Conservation (phyloP, 305 asterid species). For the Striga hermonthica region DNA sequence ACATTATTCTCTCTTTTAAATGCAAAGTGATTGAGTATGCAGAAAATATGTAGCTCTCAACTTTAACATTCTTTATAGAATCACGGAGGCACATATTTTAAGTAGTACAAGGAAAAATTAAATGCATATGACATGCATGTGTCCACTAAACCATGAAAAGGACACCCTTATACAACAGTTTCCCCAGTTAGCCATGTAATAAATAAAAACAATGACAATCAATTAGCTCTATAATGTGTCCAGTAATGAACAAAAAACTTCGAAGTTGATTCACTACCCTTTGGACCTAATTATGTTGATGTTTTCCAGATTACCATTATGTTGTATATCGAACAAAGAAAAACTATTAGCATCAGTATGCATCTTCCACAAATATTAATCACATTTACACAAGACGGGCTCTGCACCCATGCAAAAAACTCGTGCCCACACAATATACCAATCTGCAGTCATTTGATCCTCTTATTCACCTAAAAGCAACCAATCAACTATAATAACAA, state of each 20-base stretch:
- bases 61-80: neutral
- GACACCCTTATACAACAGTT: too few relatives aligned
- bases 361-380: neutral
- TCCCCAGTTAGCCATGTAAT: neutral
- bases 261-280: slow-evolving; percentile 9
- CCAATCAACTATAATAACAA: neutral
- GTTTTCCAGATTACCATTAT: neutral
- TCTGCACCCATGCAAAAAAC: neutral
- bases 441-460: slow-evolving; percentile 15
- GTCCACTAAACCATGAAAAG: too few relatives aligned
- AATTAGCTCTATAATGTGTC: neutral
- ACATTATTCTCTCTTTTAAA: too few relatives aligned
- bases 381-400: neutral
- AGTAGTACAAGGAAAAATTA: too few relatives aligned
- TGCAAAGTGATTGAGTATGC: neutral
- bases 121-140: too few relatives aligned
- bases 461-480: neutral
- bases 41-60: neutral
- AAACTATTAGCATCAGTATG: neutral
- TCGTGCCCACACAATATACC: neutral
- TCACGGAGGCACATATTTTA: too few relatives aligned
- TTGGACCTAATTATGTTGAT: slow-evolving; percentile 13
- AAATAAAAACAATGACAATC: neutral
- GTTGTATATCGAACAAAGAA: neutral
- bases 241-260: neutral